Conservation (phyloP, 257 asterid species). For the Solanum virginianum region DNA sequence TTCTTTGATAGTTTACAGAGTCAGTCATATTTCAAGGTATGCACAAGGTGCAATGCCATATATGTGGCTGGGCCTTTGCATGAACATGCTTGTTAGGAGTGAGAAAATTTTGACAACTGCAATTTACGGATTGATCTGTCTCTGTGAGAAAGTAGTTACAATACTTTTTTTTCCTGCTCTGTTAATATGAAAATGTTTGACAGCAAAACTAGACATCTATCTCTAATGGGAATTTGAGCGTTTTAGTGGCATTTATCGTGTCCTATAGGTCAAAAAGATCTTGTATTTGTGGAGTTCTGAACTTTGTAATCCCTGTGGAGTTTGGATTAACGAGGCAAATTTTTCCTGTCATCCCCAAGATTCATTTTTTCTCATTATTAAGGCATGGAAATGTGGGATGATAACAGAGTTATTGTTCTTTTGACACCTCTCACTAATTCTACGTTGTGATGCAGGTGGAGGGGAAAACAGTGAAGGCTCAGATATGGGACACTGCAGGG, state of each 20-base stretch:
- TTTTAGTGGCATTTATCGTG: not conserved
- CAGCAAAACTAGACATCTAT: not conserved
- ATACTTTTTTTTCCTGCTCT: not conserved
- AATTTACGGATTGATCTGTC: not conserved
- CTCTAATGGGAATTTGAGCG: not conserved
- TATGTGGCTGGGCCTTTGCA: not conserved
- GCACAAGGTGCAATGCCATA: not conserved
- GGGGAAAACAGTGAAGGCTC: constrained; percentile 76
- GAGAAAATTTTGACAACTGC: not conserved
- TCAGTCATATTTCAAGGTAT: not conserved
- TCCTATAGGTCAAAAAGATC: not conserved
- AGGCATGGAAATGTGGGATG: not conserved
- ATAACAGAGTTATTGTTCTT: not conserved
- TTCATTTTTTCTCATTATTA: not conserved
- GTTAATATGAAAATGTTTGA: not conserved
- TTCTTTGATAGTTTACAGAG: not conserved
- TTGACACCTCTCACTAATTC: not conserved
- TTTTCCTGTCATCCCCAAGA: not conserved
- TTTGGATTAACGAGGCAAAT: not conserved
- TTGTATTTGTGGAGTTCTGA: not conserved
- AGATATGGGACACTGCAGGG: constrained; percentile 85
- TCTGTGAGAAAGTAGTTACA: not conserved
- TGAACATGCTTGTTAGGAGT: not conserved
- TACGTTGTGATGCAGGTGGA: constrained; percentile 35
- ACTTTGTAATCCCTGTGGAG: not conserved